These are phyloP conservation scores for Flaveria bidentis DNA, from an alignment of 129 eudicot genomes.

Conservation along the genomic window DNA sequence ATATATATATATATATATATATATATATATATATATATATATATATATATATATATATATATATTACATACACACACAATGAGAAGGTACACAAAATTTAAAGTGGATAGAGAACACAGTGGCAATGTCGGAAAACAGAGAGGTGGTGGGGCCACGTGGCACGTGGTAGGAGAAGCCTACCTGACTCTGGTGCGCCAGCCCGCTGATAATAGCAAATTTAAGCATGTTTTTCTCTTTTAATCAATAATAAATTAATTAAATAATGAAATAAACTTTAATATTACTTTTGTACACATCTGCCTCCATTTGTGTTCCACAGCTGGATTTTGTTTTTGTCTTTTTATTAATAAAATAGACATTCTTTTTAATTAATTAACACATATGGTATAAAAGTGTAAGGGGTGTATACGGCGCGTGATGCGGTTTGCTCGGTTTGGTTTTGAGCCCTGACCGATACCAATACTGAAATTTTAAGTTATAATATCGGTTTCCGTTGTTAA, in stretches of 20 bases:
- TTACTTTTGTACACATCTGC: slow-evolving; percentile 7
- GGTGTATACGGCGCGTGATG: too few relatives aligned
- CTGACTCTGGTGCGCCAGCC: slow-evolving; percentile 2
- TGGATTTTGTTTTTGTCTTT: slow-evolving; percentile 8
- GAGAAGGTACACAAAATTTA: background rate
- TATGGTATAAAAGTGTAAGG: too few relatives aligned
- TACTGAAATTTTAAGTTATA: too few relatives aligned
- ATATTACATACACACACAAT: too few relatives aligned
- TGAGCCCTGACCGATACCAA: too few relatives aligned
- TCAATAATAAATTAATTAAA: background rate
- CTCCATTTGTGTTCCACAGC: slow-evolving; percentile 1
- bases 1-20: too few relatives aligned
- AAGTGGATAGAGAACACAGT: background rate
- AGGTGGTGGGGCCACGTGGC: slow-evolving; percentile 12
- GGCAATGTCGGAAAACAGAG: background rate
- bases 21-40: too few relatives aligned
- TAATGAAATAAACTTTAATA: background rate
- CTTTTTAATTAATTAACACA: background rate
- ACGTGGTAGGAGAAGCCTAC: background rate
- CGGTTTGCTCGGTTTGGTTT: too few relatives aligned
- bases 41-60: too few relatives aligned
- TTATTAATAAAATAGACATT: background rate
- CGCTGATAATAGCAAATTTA: background rate
- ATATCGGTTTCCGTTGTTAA: too few relatives aligned
- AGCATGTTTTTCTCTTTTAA: background rate